Percentiles rank a stretch among this genome's conserved stretches.
These are phyloP conservation scores for Xylaria cubensis DNA, from an alignment of 495 filamentous ascomycete species.

Conservation along the genomic window DNA sequence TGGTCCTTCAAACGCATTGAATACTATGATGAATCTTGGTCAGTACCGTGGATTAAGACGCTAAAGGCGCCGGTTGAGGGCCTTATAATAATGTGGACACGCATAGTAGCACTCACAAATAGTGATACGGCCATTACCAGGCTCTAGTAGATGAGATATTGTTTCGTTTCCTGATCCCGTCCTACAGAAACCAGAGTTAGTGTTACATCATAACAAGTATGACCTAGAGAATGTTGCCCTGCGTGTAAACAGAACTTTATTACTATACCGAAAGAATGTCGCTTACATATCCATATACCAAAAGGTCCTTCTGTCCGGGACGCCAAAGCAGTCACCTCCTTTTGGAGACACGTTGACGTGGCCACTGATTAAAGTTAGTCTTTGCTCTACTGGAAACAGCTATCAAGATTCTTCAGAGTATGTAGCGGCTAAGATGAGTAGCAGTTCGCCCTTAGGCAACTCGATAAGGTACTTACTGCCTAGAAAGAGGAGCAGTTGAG, in stretches of 20 bases:
- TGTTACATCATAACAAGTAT: not conserved
- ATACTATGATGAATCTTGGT: slow-evolving; percentile 45
- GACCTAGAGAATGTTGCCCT: not conserved
- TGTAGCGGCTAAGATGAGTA: not conserved
- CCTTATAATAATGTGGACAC: not conserved
- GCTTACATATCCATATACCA: slow-evolving; percentile 69
- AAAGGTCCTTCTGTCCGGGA: slow-evolving; percentile 63
- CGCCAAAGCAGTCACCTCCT: slow-evolving; percentile 63
- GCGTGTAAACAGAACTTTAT: not conserved
- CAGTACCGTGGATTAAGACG: not conserved
- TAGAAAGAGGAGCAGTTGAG: slow-evolving; percentile 67
- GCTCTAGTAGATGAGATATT: slow-evolving; percentile 72
- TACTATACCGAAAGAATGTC: not conserved
- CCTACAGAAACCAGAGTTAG: slow-evolving; percentile 2
- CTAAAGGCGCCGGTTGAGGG: not conserved
- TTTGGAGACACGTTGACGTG: slow-evolving; percentile 77
- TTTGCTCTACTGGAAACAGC: not conserved
- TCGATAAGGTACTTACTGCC: slow-evolving; percentile 28
- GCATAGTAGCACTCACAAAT: slow-evolving; percentile 43
- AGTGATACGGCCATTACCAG: slow-evolving; percentile 70
- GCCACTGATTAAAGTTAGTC: slow-evolving; percentile 34
- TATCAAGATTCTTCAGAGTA: not conserved
- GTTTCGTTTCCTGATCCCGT: slow-evolving; percentile 77
- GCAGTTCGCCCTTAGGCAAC: not conserved
- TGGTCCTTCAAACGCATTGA: slow-evolving; percentile 67